phyloP scores from a whole-genome alignment of 208 protist genomes.

The Crithidia acanthocephali region DNA sequence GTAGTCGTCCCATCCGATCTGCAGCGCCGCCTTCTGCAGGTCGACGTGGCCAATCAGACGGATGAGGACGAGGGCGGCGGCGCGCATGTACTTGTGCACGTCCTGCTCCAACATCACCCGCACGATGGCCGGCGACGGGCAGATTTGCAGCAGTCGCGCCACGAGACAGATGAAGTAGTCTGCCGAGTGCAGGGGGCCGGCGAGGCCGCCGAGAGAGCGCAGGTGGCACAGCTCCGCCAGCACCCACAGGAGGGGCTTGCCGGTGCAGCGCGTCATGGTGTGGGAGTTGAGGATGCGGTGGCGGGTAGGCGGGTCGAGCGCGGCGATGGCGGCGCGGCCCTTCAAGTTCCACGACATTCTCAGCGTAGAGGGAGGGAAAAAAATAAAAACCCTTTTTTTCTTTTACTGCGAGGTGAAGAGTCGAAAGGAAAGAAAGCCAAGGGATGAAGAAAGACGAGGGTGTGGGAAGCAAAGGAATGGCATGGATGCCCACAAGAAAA shows the following conservation, averaged over 20 bases:
- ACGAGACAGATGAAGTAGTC: constrained; percentile 79
- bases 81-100: constrained; percentile 82
- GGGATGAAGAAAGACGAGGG: too few relatives aligned
- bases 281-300: constrained; percentile 61
- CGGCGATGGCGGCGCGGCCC: constrained; percentile 57
- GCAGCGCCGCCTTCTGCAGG: constrained; percentile 57
- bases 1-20: constrained; percentile 70
- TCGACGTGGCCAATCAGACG: constrained; percentile 64
- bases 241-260: constrained; percentile 74
- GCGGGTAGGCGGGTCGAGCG: constrained; percentile 63
- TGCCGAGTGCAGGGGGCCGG: constrained; percentile 49
- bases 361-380: too few relatives aligned
- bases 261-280: constrained; percentile 57
- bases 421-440: too few relatives aligned
- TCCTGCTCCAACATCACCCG: constrained; percentile 76
- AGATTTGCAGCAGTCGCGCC: constrained; percentile 70
- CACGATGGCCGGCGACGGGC: constrained; percentile 54
- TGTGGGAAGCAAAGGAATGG: too few relatives aligned
- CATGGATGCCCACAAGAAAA: too few relatives aligned
- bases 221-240: constrained; percentile 64
- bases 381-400: too few relatives aligned
- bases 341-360: constrained; percentile 71
- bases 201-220: constrained; percentile 51
- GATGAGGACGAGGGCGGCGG: constrained; percentile 70
- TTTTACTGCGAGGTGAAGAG: too few relatives aligned